phyloP scores from a whole-genome alignment of 1,284 basidiomycete genomes.

The Trichosporon faecale region DNA sequence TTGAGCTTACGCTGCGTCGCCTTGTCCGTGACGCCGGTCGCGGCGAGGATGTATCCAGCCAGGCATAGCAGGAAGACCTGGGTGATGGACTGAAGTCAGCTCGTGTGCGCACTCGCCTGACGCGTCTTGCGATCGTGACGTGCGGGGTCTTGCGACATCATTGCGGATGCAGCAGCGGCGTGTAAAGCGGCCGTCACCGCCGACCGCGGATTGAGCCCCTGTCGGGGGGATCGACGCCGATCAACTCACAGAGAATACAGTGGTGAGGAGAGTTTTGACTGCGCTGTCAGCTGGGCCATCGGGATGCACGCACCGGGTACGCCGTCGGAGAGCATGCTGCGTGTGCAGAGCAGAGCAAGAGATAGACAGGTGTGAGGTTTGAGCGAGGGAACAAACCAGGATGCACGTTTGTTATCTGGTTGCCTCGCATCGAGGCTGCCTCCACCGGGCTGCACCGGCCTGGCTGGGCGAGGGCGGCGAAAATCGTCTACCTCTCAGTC shows the following conservation, averaged over 20 bases:
- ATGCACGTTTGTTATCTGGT: constrained; percentile 1
- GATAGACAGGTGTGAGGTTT: not conserved
- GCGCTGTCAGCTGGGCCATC: not conserved
- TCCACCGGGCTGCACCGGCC: not conserved
- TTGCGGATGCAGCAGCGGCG: too few relatives aligned
- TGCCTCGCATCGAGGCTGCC: not conserved
- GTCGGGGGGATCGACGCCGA: not conserved
- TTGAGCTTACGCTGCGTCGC: constrained; percentile 73
- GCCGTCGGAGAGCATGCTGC: constrained; percentile 15
- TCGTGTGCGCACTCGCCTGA: not conserved
- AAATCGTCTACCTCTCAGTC: not conserved
- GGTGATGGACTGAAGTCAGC: constrained; percentile 67
- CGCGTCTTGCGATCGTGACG: too few relatives aligned
- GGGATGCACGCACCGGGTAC: constrained; percentile 16
- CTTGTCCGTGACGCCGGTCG: constrained; percentile 78
- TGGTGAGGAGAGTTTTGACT: constrained; percentile 40
- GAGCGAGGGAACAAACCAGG: not conserved
- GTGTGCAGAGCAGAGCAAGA: not conserved
- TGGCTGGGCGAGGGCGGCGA: not conserved
- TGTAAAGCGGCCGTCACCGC: too few relatives aligned
- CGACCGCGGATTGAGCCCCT: too few relatives aligned
- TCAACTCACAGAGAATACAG: constrained; percentile 59
- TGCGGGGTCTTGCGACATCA: too few relatives aligned
- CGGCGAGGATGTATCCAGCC: constrained; percentile 78
- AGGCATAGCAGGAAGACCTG: constrained; percentile 84